Percentiles rank a stretch among this genome's conserved stretches.
Conservation (phyloP, 192 early-diverging fungal genomes). For the Coemansia biformis region DNA sequence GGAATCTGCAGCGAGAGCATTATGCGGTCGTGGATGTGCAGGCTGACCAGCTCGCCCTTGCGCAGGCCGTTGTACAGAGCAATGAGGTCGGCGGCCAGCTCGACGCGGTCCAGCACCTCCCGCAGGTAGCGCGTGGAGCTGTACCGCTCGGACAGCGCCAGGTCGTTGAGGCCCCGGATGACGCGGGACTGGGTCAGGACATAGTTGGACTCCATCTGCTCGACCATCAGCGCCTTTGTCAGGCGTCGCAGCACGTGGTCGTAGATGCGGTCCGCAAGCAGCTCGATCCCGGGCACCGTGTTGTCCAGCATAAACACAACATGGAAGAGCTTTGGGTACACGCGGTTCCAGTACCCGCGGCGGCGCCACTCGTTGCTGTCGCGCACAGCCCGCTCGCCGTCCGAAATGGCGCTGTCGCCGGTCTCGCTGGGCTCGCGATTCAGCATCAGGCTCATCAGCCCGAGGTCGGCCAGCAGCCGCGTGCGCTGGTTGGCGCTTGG, state of each 20-base stretch:
- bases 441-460: constrained; percentile 42
- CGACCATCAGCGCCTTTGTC: constrained; percentile 45
- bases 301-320: constrained; percentile 51
- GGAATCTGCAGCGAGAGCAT: constrained; percentile 50
- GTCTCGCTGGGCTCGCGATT: constrained; percentile 50
- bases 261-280: constrained; percentile 43
- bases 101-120: constrained; percentile 16
- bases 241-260: constrained; percentile 40
- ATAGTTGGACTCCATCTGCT: constrained; percentile 47
- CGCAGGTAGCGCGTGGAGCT: constrained; percentile 24
- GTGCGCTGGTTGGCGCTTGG: constrained; percentile 23
- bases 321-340: constrained; percentile 40
- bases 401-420: constrained; percentile 45
- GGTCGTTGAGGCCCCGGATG: constrained; percentile 42
- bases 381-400: constrained; percentile 48
- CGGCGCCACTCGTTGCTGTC: constrained; percentile 49
- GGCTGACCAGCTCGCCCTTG: constrained; percentile 29
- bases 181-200: constrained; percentile 41
- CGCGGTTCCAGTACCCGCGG: constrained; percentile 35
- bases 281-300: constrained; percentile 31
- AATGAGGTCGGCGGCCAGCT: constrained; percentile 36
- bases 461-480: constrained; percentile 43
- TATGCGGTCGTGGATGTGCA: constrained; percentile 44
- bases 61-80: constrained; percentile 43
- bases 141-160: constrained; percentile 19